These are phyloP conservation scores for Chlamydomonas incerta DNA, from an alignment of 139 green algal species.

Conservation along the genomic window DNA sequence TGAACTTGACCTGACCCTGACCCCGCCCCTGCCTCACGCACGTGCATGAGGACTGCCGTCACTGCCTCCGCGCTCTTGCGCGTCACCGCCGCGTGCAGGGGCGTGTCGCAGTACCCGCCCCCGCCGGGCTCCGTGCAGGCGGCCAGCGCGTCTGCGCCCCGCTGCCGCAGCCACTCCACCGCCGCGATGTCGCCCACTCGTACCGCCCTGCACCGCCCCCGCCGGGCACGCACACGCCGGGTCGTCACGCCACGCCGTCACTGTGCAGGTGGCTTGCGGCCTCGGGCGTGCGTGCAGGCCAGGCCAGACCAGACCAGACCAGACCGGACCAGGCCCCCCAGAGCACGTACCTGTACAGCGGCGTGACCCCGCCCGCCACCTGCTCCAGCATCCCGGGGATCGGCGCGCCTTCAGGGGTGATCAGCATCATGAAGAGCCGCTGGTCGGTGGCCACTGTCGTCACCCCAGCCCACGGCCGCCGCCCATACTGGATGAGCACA, in stretches of 20 bases:
- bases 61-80: background rate
- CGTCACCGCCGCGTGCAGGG: background rate
- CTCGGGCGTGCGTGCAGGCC: background rate
- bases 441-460: background rate
- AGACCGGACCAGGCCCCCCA: background rate
- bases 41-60: background rate
- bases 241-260: too few species aligned
- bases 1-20: too few species aligned
- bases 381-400: background rate
- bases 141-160: background rate
- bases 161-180: background rate
- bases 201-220: slow-evolving; percentile 17
- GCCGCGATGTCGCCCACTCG: background rate
- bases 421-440: background rate
- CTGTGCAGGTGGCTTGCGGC: background rate
- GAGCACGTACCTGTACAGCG: slow-evolving; percentile 16
- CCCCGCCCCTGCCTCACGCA: too few species aligned
- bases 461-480: background rate
- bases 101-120: slow-evolving; percentile 2
- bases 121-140: background rate
- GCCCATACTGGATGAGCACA: too few species aligned
- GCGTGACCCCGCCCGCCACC: background rate
- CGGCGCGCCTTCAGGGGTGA: background rate
- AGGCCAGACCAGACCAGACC: background rate
- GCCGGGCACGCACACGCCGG: too few species aligned